Base-by-base conservation (phyloP, 2,329 filamentous ascomycete genomes). In the Colletotrichum salicis region DNA sequence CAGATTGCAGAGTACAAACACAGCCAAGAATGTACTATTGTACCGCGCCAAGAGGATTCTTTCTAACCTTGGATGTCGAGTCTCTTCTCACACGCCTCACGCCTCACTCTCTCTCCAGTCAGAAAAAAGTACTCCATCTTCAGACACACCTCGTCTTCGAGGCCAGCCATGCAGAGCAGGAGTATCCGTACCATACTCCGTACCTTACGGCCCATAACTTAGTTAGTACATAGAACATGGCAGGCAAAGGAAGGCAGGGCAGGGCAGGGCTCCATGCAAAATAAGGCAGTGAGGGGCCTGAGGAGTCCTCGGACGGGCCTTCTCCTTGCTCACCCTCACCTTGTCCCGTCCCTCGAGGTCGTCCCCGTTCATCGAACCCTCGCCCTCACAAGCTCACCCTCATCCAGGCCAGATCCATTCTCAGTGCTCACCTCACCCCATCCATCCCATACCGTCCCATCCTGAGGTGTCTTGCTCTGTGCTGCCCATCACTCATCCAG, bases 361-460 rank as follows among this genome's bases (percentile, higher is more conserved):
- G n/a, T 3, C 24, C 37, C 22, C 22, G n/a, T 48, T 54, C 48
- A 31, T 63, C 61, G 61, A 55, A 48, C 51, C 27, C 51, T 55
- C 61, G 54, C 31, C 51, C 48, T 55, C 37, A 41, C 37, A 41
- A 15, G 37, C 37, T 41, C 37, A 41, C 37, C 37, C 37, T 41
- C 37, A 41, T 41, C 15, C 37, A 41, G 37, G 13, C 29, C 61
- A 33, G 37, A 64, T 41, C 61, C 61, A 64, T 41, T 48, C 61
- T 64, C 27, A 29, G 27, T 29, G 27, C 27, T 29, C 61, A 64
- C 61, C 61, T 64, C 33, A 29, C 61, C 48, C 45, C 60, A 56
- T 56, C 29, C 54, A 63, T 62, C 31, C 31, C 31, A 61, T 61
- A n/a, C 41, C 45, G 6, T 67, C 22, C 56, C 57, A 67, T 67